phyloP scores from a whole-genome alignment of 306 rosid species.

The Amphicarpaea edgeworthii region DNA sequence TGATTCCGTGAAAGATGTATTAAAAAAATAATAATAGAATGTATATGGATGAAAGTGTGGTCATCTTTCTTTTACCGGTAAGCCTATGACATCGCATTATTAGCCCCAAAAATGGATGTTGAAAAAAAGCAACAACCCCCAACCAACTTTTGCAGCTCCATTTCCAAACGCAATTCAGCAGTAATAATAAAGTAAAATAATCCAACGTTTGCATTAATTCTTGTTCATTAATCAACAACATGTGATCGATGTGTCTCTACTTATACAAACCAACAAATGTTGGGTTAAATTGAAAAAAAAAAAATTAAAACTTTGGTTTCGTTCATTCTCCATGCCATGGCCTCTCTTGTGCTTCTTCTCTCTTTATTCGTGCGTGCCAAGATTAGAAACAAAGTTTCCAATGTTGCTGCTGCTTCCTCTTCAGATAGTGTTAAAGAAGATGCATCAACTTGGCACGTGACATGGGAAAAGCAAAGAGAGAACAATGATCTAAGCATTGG shows the following conservation, averaged over 20 bases:
- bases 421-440: neutral
- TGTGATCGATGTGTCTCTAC: neutral
- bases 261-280: neutral
- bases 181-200: neutral
- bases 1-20: neutral
- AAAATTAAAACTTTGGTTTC: neutral
- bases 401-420: neutral
- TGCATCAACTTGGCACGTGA: neutral
- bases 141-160: constrained; percentile 1
- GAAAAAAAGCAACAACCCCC: constrained; percentile 26
- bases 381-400: constrained; percentile 3
- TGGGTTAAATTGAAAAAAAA: neutral
- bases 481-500: neutral
- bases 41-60: neutral
- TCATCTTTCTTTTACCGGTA: neutral
- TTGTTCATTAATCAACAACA: neutral
- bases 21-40: neutral
- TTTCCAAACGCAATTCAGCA: neutral
- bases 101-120: constrained; percentile 34
- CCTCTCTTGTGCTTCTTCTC: constrained; percentile 51
- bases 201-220: neutral
- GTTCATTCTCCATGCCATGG: constrained; percentile 46
- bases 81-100: neutral
- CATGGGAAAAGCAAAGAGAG: constrained; percentile 1
- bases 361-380: constrained; percentile 33